Base-by-base conservation (phyloP, 164 flowering plant genomes). In the Macadamia integrifolia region DNA sequence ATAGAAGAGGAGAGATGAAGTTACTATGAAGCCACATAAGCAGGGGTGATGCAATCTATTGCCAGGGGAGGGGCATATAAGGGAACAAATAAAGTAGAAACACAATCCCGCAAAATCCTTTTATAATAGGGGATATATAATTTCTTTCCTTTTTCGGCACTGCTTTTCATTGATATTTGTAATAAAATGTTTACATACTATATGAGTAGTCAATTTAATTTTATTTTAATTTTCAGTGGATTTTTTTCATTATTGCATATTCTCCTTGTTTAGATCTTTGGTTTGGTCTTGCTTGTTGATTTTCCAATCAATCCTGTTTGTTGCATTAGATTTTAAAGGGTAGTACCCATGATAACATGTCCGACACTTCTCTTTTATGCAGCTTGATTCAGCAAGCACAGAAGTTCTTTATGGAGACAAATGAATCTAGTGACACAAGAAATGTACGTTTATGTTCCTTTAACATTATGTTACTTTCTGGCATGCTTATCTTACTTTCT, bases 321-420 rank as follows among this genome's bases (percentile, higher is more conserved):
- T n/a, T 31, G 60, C 2, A 60, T 30, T 58, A 10, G 46, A 14
- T 53, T 14, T 53, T 53, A 53, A 50, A 17, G 30, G 42, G 17
- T 50, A 48, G 66, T 14, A 23, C 61, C 53, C 6, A 35, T 14
- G 30, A 13, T 46, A 58, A 64, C 68, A 28, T 23, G 23, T 23
- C 23, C 71, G 65, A n/a, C 23, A 42, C 17, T 64, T 11, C 52
- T 69, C 31, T 67, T 67, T 67, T 64, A 30, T 82, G 84, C 93
- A 93, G 97, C 80, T 78, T 88, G 72, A 86, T 90, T 73, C 92
- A 89, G 73, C 92, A 89, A 71, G 76, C 85, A 53, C 96, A 88
- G 60, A 85, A 88, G n/a, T 82, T 80, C 74, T 77, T 85, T 69
- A 75, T 78, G 86, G 89, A 85, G 83, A 69, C 81, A 32, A 85